Evolutionary conservation across 495 filamentous ascomycete species (phyloP).

Genomic region (Penicillium turbatum): DNA sequence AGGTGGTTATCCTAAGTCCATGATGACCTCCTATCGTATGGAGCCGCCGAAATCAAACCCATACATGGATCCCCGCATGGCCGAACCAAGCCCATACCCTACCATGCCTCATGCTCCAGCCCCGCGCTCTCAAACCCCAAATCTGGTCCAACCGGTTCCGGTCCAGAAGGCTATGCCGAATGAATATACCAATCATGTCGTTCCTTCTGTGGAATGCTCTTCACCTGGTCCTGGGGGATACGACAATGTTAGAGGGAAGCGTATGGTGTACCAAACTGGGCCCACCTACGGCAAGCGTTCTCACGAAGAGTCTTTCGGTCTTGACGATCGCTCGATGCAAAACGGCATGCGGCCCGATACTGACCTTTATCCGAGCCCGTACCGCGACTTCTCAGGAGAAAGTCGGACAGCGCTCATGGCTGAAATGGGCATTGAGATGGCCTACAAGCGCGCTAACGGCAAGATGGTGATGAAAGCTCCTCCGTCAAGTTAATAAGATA

Average conservation of each 20-base stretch:
- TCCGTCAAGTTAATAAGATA: constrained; percentile 18
- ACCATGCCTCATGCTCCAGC: constrained; percentile 19
- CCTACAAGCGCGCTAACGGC: constrained; percentile 50
- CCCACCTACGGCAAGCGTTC: constrained; percentile 32
- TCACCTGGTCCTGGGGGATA: constrained; percentile 22
- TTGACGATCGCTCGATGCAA: constrained; percentile 40
- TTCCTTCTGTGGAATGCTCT: constrained; percentile 24
- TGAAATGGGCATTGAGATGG: constrained; percentile 40
- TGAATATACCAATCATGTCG: constrained; percentile 21
- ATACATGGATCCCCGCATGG: constrained; percentile 24
- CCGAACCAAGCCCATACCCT: constrained; percentile 25
- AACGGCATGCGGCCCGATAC: constrained; percentile 50
- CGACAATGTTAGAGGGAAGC: constrained; percentile 26
- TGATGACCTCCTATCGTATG: constrained; percentile 31
- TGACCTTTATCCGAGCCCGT: constrained; percentile 25
- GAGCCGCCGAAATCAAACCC: constrained; percentile 28
- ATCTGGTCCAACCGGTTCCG: constrained; percentile 22
- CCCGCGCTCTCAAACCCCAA: constrained; percentile 27
- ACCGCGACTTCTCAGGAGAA: constrained; percentile 30
- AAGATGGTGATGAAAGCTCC: constrained; percentile 32
- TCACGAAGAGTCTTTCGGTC: constrained; percentile 42
- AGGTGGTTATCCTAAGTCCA: constrained; percentile 25
- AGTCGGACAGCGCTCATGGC: constrained; percentile 29
- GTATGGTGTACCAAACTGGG: constrained; percentile 34
- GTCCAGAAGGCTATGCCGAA: constrained; percentile 21